These are phyloP conservation scores for Trichoderma atroviride DNA, from an alignment of 2,329 filamentous ascomycete species.

Conservation along the genomic window DNA sequence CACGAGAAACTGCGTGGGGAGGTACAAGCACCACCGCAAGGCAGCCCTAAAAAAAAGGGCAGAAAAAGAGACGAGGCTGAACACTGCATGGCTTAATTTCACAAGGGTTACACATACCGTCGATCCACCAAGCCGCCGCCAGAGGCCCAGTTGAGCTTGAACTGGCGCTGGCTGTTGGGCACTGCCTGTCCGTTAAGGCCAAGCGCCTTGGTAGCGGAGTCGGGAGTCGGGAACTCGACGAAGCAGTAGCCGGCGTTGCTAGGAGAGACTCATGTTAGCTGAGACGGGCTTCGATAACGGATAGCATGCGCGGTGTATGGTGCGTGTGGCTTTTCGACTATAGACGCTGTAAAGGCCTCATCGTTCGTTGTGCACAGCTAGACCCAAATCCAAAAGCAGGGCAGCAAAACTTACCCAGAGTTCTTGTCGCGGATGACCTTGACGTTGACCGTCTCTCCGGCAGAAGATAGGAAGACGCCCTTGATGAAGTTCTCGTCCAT, in stretches of 20 bases:
- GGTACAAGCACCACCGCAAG: slow-evolving; percentile 8
- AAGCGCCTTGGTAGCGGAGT: slow-evolving; percentile 90
- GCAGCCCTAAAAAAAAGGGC: not conserved
- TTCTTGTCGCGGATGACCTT: slow-evolving; percentile 99
- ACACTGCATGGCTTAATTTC: not conserved
- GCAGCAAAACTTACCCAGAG: slow-evolving; percentile 70
- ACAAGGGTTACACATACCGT: slow-evolving; percentile 58
- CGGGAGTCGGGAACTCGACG: slow-evolving; percentile 83
- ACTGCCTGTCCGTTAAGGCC: slow-evolving; percentile 84
- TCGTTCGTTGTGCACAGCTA: not conserved
- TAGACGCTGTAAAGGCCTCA: not conserved
- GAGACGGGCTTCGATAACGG: not conserved
- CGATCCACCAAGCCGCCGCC: slow-evolving; percentile 94
- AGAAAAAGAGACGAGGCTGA: not conserved
- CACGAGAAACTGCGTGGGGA: not conserved
- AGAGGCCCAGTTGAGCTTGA: slow-evolving; percentile 99
- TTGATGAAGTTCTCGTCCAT: slow-evolving; percentile 99
- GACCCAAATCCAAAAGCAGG: not conserved
- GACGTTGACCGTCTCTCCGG: slow-evolving; percentile 93
- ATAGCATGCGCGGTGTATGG: not conserved
- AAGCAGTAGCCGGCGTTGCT: slow-evolving; percentile 99
- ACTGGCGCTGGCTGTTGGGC: slow-evolving; percentile 89
- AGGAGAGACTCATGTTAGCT: slow-evolving; percentile 22
- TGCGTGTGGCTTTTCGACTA: not conserved
- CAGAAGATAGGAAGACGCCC: slow-evolving; percentile 83